Evolutionary conservation across 139 green algal species (phyloP).

Genomic region (Picocystis salinarum): DNA sequence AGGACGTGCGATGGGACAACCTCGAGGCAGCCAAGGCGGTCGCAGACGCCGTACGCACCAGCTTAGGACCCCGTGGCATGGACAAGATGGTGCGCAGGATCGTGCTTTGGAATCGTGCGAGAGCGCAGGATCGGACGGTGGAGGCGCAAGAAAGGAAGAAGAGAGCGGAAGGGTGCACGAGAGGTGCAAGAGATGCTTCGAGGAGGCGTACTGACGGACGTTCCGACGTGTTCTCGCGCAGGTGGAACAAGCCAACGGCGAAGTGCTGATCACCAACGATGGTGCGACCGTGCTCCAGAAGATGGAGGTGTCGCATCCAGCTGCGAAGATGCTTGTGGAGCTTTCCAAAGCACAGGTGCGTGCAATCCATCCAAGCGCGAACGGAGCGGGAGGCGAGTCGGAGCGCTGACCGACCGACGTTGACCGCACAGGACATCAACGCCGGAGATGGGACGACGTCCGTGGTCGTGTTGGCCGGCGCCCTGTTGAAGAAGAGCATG

Average conservation of each 20-base stretch:
- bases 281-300: conserved; percentile 96
- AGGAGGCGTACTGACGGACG: too few species aligned
- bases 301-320: conserved; percentile 88
- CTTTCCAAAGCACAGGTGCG: conserved; percentile 78
- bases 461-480: conserved; percentile 76
- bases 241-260: conserved; percentile 62
- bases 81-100: conserved; percentile 84
- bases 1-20: conserved; percentile 76
- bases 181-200: too few species aligned
- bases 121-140: too few species aligned
- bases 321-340: conserved; percentile 99
- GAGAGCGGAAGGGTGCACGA: too few species aligned
- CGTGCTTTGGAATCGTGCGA: too few species aligned
- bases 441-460: conserved; percentile 92
- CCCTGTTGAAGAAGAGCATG: conserved; percentile 78
- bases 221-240: too few species aligned
- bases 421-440: conserved; percentile 68
- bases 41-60: conserved; percentile 86
- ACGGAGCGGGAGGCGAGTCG: neutral
- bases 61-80: conserved; percentile 85
- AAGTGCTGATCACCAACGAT: conserved; percentile 99
- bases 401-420: neutral
- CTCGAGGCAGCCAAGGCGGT: conserved; percentile 96
- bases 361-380: neutral
- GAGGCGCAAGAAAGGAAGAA: too few species aligned